Evolutionary conservation across 495 filamentous ascomycete genomes (phyloP), one percentile per base, ranked within the genome.

Genomic region (Penicillium canescens): DNA sequence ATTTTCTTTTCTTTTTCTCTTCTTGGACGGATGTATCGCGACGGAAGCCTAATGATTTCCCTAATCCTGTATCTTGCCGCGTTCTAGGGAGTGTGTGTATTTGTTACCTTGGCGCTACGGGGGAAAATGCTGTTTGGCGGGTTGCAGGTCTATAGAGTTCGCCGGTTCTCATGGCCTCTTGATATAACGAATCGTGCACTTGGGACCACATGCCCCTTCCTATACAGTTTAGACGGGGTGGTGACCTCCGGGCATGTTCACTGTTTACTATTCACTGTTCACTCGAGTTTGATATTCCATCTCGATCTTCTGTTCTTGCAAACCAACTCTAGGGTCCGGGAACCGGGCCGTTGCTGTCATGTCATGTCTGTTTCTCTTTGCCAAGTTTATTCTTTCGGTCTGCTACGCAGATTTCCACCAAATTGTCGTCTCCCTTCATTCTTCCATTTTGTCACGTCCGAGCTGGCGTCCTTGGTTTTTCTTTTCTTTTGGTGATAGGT

Each of bases 51-150:
- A 66, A 73, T 67, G 71, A 70, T 68, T 54, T 68, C 66, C 60
- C 67, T 74, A 73, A 74, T 73, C 65, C 63, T 59, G 57, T 59
- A 55, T 74, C 54, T 67, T 69, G 59, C 56, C 61, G 62, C 59
- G 65, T 65, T 68, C 54, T 68, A 59, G 71, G 68, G 64, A 60
- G 61, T 62, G 68, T 67, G 51, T 69, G 61, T 63, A 61, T 70
- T 67, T 66, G 50, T 70, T 72, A 57, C 62, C 66, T 68, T 69
- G 71, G 72, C 69, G 69, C 69, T 71, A 65, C 49, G 66, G 69
- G 66, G 66, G 64, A 66, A 68, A 64, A 66, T 61, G 61, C 54
- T 66, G 60, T 67, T 71, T 56, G 69, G 66, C 64, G 61, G 57
- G 65, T 67, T 56, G 61, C 62, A 67, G 63, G 60, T 65, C 69